Evolutionary conservation across 2,329 filamentous ascomycete genomes (phyloP).

Genomic region (Ilyonectria robusta): DNA sequence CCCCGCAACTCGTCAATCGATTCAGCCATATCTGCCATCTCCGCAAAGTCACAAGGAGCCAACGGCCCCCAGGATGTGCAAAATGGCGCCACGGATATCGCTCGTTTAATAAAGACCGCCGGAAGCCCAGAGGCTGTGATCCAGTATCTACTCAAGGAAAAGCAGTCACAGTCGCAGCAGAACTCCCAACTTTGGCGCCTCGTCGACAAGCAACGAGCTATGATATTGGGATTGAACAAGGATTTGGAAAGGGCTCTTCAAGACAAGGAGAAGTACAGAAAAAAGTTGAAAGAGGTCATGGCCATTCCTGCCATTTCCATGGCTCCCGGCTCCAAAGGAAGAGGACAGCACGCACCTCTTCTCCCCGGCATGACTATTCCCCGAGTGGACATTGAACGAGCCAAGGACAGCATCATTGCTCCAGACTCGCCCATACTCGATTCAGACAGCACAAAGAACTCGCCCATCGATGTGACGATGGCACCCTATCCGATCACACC

Average conservation of each 20-base stretch:
- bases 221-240: conserved; percentile 95
- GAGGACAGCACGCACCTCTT: conserved; percentile 24
- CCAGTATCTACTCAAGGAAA: conserved; percentile 90
- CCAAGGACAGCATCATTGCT: conserved; percentile 35
- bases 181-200: conserved; percentile 95
- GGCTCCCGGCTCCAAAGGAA: conserved; percentile 42
- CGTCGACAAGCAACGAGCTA: conserved; percentile 94
- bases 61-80: conserved; percentile 70
- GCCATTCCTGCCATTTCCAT: conserved; percentile 55
- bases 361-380: conserved; percentile 35
- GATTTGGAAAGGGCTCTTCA: conserved; percentile 92
- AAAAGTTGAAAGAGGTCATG: conserved; percentile 85
- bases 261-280: conserved; percentile 94
- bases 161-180: conserved; percentile 88
- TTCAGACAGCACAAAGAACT: conserved; percentile 66
- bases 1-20: conserved; percentile 91
- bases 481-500: conserved; percentile 77
- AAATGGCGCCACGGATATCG: conserved; percentile 80
- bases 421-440: conserved; percentile 66
- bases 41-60: conserved; percentile 70
- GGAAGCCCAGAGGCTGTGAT: conserved; percentile 93
- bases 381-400: conserved; percentile 43
- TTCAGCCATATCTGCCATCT: conserved; percentile 87
- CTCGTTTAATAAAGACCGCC: conserved; percentile 83
- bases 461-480: conserved; percentile 71